Percentiles rank a stretch among this genome's conserved stretches.
phyloP scores from a whole-genome alignment of 805 yeast species.

The Lipomyces spencermartinsiae region DNA sequence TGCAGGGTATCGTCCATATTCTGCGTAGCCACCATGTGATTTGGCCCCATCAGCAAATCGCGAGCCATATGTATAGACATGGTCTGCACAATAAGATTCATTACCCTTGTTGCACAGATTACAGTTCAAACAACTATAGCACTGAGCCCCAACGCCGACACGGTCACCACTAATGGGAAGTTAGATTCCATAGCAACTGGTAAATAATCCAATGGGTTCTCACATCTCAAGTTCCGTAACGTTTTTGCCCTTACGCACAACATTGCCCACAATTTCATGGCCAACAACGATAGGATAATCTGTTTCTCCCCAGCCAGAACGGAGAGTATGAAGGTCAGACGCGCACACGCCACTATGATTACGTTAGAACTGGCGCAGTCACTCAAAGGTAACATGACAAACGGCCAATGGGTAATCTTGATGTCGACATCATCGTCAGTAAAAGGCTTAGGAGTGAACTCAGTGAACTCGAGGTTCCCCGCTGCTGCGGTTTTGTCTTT shows the following conservation, averaged over 20 bases:
- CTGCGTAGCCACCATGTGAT: slow-evolving; percentile 66
- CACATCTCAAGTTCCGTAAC: slow-evolving; percentile 52
- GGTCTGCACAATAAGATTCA: slow-evolving; percentile 60
- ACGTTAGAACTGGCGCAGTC: not conserved
- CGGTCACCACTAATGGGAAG: slow-evolving; percentile 60
- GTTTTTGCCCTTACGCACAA: slow-evolving; percentile 57
- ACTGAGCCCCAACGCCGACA: slow-evolving; percentile 80
- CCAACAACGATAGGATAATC: slow-evolving; percentile 53
- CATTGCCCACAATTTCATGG: slow-evolving; percentile 52
- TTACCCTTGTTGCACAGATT: slow-evolving; percentile 59
- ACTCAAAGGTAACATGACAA: not conserved
- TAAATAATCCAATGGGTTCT: not conserved
- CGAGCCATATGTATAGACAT: slow-evolving; percentile 60
- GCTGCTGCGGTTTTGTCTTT: slow-evolving; percentile 16
- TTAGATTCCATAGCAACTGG: not conserved
- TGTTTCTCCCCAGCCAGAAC: slow-evolving; percentile 57
- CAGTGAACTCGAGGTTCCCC: slow-evolving; percentile 15
- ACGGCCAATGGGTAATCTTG: slow-evolving; percentile 23
- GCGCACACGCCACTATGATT: slow-evolving; percentile 55
- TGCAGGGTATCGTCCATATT: slow-evolving; percentile 62
- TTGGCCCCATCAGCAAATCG: slow-evolving; percentile 26
- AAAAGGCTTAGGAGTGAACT: slow-evolving; percentile 22
- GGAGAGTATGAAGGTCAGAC: slow-evolving; percentile 58
- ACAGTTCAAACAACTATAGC: slow-evolving; percentile 66
- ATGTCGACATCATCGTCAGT: slow-evolving; percentile 28